Percentiles rank a stretch among this genome's conserved stretches.
Evolutionary conservation across 805 yeast species (phyloP).

Genomic region (Vanderwaltozyma verrucispora): DNA sequence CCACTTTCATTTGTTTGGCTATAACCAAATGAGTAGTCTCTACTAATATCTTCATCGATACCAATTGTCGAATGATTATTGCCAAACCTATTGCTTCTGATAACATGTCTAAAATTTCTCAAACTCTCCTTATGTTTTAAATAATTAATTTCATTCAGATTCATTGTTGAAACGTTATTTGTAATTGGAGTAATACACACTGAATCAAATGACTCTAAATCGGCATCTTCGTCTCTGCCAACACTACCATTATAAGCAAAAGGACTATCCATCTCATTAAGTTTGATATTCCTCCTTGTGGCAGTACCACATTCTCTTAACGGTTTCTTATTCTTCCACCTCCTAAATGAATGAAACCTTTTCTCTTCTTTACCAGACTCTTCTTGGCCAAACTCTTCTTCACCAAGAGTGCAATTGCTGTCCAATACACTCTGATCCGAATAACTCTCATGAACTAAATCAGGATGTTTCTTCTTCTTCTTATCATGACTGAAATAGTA

Average conservation of each 20-base stretch:
- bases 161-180: neutral
- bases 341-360: conserved; percentile 5
- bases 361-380: neutral
- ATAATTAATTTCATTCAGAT: neutral
- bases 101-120: neutral
- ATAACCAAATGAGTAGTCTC: conserved; percentile 1
- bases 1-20: conserved; percentile 1
- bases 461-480: no score
- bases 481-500: no score
- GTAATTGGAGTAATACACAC: conserved; percentile 3
- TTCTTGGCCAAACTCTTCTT: neutral
- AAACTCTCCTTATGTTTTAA: neutral
- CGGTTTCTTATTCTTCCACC: conserved; percentile 6
- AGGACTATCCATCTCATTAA: no score
- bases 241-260: no score
- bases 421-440: no score
- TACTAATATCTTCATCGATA: neutral
- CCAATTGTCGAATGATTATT: neutral
- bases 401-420: neutral
- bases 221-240: neutral
- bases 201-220: neutral
- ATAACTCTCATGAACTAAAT: no score
- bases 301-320: no score
- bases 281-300: no score
- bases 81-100: neutral